A percentile compares a stretch with the other conserved stretches of the same genome.
These are phyloP conservation scores for Chlamydomonas eustigma DNA, from an alignment of 139 green algal genomes.

Conservation along the genomic window DNA sequence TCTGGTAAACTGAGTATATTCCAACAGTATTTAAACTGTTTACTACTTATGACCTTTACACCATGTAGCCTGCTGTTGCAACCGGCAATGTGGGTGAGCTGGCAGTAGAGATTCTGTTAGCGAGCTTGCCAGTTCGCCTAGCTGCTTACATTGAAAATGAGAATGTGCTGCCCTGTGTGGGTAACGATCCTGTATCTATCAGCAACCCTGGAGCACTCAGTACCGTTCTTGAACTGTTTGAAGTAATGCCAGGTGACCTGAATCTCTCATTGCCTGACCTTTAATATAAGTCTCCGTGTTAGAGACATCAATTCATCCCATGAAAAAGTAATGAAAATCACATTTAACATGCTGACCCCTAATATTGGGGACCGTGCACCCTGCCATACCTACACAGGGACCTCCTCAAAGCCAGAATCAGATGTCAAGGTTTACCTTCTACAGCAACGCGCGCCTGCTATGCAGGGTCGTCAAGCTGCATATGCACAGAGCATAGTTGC, in stretches of 20 bases:
- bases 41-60: no score
- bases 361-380: neutral
- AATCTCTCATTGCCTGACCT: no score
- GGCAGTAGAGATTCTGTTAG: slow-evolving; percentile 64
- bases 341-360: neutral
- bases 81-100: slow-evolving; percentile 75
- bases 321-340: neutral
- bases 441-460: slow-evolving; percentile 64
- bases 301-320: no score
- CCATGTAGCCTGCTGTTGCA: slow-evolving; percentile 42
- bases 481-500: slow-evolving; percentile 43
- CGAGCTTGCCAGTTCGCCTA: slow-evolving; percentile 18
- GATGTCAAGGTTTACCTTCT: slow-evolving; percentile 42
- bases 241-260: slow-evolving; percentile 14
- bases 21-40: no score
- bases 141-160: slow-evolving; percentile 44
- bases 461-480: slow-evolving; percentile 40
- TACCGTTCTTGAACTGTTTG: slow-evolving; percentile 56
- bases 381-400: neutral
- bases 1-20: no score
- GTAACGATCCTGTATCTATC: slow-evolving; percentile 47
- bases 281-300: no score
- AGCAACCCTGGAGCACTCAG: slow-evolving; percentile 30
- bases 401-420: no score
- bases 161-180: slow-evolving; percentile 59